phyloP scores from a whole-genome alignment of 352 stramenopile species.

The Globisporangium yorkense region DNA sequence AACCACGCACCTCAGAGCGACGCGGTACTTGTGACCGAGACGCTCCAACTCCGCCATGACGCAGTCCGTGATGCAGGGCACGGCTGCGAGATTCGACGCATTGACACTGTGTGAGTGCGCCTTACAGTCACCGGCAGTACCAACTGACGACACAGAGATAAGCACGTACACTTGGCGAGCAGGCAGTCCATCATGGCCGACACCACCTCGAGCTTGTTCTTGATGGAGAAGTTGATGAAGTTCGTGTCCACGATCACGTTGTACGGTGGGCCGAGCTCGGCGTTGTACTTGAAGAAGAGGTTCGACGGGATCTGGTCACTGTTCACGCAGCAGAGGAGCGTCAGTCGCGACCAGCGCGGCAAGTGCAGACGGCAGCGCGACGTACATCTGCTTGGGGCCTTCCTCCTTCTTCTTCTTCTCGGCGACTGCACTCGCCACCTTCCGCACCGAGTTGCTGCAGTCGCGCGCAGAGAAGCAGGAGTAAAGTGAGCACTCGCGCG shows the following conservation, averaged over 20 bases:
- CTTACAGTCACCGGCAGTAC: not conserved
- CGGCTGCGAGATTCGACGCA: conserved; percentile 26
- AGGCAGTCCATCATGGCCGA: conserved; percentile 99
- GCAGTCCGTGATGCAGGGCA: conserved; percentile 98
- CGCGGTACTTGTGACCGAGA: conserved; percentile 97
- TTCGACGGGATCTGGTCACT: conserved; percentile 95
- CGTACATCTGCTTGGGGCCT: conserved; percentile 91
- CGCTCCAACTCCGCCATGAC: conserved; percentile 99
- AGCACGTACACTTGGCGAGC: conserved; percentile 94
- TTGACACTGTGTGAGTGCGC: not conserved
- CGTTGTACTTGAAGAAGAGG: conserved; percentile 99
- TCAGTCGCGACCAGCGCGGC: not conserved
- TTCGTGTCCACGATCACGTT: conserved; percentile 99
- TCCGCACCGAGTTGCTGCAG: conserved; percentile 72
- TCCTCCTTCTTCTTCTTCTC: conserved; percentile 89
- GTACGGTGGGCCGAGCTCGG: conserved; percentile 96
- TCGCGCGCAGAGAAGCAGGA: not conserved
- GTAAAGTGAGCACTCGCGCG: not conserved
- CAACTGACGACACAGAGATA: not conserved
- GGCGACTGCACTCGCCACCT: conserved; percentile 63
- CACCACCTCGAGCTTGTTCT: conserved; percentile 98
- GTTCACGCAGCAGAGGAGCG: not conserved
- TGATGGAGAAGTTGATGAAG: conserved; percentile 99
- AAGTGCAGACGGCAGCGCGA: not conserved
- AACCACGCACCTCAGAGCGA: conserved; percentile 51